Conservation (phyloP, 768 basidiomycete species). For the Floccularia luteovirens region DNA sequence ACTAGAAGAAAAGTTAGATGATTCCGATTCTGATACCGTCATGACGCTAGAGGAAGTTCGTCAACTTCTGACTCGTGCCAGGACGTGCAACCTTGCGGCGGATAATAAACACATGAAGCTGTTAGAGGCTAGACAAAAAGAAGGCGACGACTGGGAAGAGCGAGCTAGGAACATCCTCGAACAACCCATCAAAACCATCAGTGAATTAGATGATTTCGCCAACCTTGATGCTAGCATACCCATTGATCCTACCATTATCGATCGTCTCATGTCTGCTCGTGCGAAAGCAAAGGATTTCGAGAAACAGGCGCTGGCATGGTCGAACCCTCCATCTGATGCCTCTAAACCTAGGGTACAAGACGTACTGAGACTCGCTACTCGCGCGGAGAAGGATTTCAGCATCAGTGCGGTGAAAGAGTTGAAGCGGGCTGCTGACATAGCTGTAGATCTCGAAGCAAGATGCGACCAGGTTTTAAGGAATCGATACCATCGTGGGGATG, state of each 20-base stretch:
- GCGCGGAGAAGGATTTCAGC: constrained; percentile 72
- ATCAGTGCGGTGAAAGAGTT: constrained; percentile 61
- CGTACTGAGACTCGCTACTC: constrained; percentile 57
- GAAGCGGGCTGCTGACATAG: constrained; percentile 66
- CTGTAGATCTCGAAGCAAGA: constrained; percentile 67
- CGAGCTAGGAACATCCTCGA: constrained; percentile 58
- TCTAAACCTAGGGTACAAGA: constrained; percentile 60
- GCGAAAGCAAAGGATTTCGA: constrained; percentile 74
- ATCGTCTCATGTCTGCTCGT: constrained; percentile 55
- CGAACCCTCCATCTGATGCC: constrained; percentile 47
- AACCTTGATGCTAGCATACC: constrained; percentile 60
- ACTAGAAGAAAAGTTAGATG: constrained; percentile 67
- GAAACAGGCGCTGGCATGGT: constrained; percentile 68
- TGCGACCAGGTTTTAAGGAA: constrained; percentile 70
- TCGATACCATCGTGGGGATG: constrained; percentile 47
- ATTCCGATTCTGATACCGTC: constrained; percentile 37
- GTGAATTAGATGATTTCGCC: constrained; percentile 69
- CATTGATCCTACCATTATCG: constrained; percentile 58
- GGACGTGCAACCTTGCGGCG: constrained; percentile 51
- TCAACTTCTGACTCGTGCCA: constrained; percentile 62
- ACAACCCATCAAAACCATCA: constrained; percentile 66
- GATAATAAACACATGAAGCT: constrained; percentile 61
- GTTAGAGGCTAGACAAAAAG: constrained; percentile 54
- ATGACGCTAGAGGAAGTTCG: constrained; percentile 76
- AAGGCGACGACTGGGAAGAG: constrained; percentile 75